Percentiles rank a stretch among this genome's conserved stretches.
phyloP scores from a whole-genome alignment of 331 rosid genomes.

The Rosa hybrid region DNA sequence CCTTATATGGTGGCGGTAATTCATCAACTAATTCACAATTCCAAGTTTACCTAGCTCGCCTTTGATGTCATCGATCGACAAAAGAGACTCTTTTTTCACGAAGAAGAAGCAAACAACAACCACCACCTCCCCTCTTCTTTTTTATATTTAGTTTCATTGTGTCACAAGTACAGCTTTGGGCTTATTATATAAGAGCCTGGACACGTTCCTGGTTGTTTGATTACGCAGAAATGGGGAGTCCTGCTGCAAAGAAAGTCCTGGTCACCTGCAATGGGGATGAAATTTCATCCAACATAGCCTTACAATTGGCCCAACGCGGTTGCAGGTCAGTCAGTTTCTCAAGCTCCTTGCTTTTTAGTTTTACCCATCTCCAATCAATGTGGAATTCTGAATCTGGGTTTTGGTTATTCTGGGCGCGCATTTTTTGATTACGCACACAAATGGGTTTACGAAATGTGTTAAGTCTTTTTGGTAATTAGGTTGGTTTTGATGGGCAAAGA shows the following conservation, averaged over 20 bases:
- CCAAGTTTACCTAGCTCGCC: neutral
- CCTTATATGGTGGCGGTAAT: too few species aligned
- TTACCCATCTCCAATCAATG: neutral
- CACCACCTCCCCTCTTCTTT: neutral
- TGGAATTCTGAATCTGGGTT: neutral
- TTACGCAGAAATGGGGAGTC: slow-evolving; percentile 37
- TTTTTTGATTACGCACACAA: neutral
- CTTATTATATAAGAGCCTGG: neutral
- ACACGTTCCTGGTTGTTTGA: neutral
- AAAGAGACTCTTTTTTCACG: neutral
- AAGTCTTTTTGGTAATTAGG: slow-evolving; percentile 27
- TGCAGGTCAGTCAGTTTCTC: slow-evolving; percentile 54
- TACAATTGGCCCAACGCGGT: slow-evolving; percentile 70
- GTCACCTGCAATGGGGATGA: slow-evolving; percentile 71
- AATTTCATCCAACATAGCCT: slow-evolving; percentile 58
- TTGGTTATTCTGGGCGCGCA: neutral
- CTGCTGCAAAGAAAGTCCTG: slow-evolving; percentile 59
- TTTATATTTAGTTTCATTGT: neutral
- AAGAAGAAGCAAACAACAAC: neutral
- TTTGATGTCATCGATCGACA: neutral
- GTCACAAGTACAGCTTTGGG: neutral
- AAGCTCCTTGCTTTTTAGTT: neutral
- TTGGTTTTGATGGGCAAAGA: slow-evolving; percentile 79
- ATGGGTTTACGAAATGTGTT: neutral
- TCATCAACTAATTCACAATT: too few species aligned